phyloP scores from a whole-genome alignment of 1,284 basidiomycete species.

The Flammula alnicola region DNA sequence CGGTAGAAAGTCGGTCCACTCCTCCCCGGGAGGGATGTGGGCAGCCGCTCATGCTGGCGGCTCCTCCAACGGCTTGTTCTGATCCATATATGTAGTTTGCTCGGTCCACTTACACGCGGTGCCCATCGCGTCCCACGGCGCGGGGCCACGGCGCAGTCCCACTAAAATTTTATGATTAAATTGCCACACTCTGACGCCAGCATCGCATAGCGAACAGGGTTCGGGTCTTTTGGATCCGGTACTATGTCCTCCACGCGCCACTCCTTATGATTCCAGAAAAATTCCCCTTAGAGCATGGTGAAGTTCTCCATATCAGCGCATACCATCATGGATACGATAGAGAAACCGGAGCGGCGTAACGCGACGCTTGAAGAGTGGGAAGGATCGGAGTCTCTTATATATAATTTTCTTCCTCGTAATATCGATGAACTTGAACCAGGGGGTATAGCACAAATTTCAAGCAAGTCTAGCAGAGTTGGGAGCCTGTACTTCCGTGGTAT shows the following conservation, averaged over 20 bases:
- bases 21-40: too few species aligned
- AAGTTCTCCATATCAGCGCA: not conserved
- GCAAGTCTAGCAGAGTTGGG: not conserved
- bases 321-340: not conserved
- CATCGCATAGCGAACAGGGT: too few species aligned
- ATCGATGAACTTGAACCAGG: not conserved
- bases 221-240: too few species aligned
- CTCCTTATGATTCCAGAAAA: not conserved
- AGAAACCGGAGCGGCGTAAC: not conserved
- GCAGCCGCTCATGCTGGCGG: too few species aligned
- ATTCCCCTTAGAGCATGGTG: not conserved
- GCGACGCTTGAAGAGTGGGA: not conserved
- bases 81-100: too few species aligned
- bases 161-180: too few species aligned
- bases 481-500: not conserved
- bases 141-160: too few species aligned
- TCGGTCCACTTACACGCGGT: too few species aligned
- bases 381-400: not conserved
- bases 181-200: too few species aligned
- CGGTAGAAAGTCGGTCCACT: too few species aligned
- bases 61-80: too few species aligned
- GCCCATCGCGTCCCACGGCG: too few species aligned
- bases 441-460: not conserved
- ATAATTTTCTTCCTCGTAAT: slow-evolving; percentile 1
- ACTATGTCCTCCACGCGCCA: slow-evolving; percentile 1